A percentile compares a stretch with the other conserved stretches of the same genome.
phyloP scores from a whole-genome alignment of 2,329 filamentous ascomycete genomes.

The Penicillium glabrum region DNA sequence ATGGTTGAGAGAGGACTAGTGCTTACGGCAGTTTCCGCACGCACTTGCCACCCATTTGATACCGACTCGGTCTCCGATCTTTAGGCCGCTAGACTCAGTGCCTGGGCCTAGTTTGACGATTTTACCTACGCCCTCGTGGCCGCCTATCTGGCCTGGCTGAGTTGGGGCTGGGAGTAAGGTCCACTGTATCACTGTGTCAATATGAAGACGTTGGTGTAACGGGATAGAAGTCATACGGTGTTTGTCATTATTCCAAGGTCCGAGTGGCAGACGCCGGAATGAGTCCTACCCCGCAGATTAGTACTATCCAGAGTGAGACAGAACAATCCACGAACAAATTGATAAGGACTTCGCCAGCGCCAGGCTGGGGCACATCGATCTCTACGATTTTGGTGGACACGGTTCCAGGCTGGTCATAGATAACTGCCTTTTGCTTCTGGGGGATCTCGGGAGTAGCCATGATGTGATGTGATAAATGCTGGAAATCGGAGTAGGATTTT shows the following conservation, averaged over 20 bases:
- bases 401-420: slow-evolving; percentile 66
- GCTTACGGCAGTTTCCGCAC: slow-evolving; percentile 54
- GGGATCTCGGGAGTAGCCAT: slow-evolving; percentile 49
- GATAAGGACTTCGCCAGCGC: slow-evolving; percentile 61
- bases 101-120: slow-evolving; percentile 66
- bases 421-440: slow-evolving; percentile 61
- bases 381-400: slow-evolving; percentile 65
- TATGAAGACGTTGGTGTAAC: not conserved
- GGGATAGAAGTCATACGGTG: slow-evolving; percentile 11
- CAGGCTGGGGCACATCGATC: slow-evolving; percentile 65
- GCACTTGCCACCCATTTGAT: slow-evolving; percentile 66
- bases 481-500: too few species aligned
- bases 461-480: not conserved
- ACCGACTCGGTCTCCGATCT: slow-evolving; percentile 67
- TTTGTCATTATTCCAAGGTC: slow-evolving; percentile 60
- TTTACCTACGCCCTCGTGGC: slow-evolving; percentile 67
- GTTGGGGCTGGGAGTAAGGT: slow-evolving; percentile 59
- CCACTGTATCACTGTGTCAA: slow-evolving; percentile 44
- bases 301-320: not conserved
- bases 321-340: slow-evolving; percentile 51
- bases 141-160: slow-evolving; percentile 63
- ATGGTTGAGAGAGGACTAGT: not conserved
- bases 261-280: slow-evolving; percentile 66
- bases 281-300: slow-evolving; percentile 44
- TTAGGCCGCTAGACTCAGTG: slow-evolving; percentile 56